phyloP scores from a whole-genome alignment of 1,139 yeast species.

The Taphrina wiesneri region DNA sequence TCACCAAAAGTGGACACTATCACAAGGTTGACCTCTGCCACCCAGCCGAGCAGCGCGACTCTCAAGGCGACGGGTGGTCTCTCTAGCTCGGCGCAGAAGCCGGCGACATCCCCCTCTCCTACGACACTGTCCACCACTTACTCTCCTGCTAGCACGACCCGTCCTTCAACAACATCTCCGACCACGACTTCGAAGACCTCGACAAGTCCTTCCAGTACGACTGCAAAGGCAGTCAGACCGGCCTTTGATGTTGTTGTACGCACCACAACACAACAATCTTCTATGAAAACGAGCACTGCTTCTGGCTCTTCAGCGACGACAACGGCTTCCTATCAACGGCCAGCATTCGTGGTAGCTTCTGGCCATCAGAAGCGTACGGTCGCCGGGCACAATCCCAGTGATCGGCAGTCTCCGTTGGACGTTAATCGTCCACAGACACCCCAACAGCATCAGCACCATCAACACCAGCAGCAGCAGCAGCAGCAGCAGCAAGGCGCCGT shows the following conservation, averaged over 20 bases:
- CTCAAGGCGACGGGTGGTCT: neutral
- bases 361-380: neutral
- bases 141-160: neutral
- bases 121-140: neutral
- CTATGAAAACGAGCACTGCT: neutral
- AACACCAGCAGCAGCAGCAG: neutral
- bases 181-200: neutral
- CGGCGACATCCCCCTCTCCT: neutral
- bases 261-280: neutral
- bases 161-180: neutral
- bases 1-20: neutral
- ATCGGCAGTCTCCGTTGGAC: neutral
- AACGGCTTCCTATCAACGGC: neutral
- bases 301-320: neutral
- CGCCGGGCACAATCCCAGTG: neutral
- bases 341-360: neutral
- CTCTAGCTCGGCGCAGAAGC: neutral
- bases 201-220: neutral
- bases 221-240: neutral
- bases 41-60: neutral
- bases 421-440: neutral
- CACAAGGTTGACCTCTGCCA: neutral
- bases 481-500: neutral
- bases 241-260: neutral
- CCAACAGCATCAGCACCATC: neutral